A percentile compares a stretch with the other conserved stretches of the same genome.
Conservation (phyloP, 2,329 filamentous ascomycete species). For the Aulographum hederae region DNA sequence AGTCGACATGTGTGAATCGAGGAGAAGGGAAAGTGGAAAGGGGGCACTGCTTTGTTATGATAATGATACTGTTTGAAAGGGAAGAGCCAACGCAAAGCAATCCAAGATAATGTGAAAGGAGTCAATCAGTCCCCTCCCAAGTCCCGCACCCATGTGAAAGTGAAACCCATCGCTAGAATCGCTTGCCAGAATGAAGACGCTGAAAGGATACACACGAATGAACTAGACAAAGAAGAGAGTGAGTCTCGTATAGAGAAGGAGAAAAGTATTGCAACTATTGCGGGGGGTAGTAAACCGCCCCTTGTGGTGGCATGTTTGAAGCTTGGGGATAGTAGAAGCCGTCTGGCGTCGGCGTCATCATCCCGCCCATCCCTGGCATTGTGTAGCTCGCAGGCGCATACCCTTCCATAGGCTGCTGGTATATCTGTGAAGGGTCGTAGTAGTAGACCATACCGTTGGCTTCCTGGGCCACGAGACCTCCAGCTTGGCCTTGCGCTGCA, state of each 20-base stretch:
- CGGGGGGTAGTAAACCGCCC: constrained; percentile 38
- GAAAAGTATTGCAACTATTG: constrained; percentile 15
- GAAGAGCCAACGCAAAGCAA: too few relatives aligned
- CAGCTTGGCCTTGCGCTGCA: constrained; percentile 18
- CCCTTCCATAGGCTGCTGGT: constrained; percentile 16
- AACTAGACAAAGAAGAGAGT: not conserved
- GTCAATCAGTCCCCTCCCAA: too few relatives aligned
- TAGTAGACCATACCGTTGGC: constrained; percentile 95
- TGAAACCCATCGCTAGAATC: too few relatives aligned
- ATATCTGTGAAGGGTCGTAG: constrained; percentile 60
- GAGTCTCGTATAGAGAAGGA: not conserved
- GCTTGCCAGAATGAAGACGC: too few relatives aligned
- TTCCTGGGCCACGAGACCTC: constrained; percentile 58
- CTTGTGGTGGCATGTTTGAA: constrained; percentile 16
- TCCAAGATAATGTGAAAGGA: too few relatives aligned
- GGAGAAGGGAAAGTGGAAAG: too few relatives aligned
- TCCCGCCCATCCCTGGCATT: constrained; percentile 52
- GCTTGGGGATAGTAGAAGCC: constrained; percentile 38
- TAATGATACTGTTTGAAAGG: too few relatives aligned
- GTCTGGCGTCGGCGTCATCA: constrained; percentile 48
- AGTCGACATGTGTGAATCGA: too few relatives aligned
- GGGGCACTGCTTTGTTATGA: too few relatives aligned
- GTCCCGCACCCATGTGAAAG: too few relatives aligned
- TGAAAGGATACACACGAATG: too few relatives aligned
- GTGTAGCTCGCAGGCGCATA: constrained; percentile 28